Percentiles rank a stretch among this genome's conserved stretches.
Conservation (phyloP, 257 asterid genomes). For the Buddleja alternifolia region DNA sequence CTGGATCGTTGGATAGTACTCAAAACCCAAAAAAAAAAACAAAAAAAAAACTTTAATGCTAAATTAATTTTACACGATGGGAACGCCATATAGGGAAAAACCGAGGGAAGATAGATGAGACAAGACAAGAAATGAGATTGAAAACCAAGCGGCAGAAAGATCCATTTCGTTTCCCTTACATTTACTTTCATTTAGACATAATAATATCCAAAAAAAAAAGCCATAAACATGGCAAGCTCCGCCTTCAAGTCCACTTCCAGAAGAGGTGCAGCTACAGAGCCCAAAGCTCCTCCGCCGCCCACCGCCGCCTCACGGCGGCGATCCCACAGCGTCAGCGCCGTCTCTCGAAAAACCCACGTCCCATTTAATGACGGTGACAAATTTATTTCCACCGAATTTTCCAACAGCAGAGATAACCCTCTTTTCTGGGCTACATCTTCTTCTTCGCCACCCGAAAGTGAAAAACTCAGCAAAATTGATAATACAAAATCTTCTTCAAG, state of each 20-base stretch:
- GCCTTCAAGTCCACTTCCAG: constrained; percentile 77
- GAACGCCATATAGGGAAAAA: too few species aligned
- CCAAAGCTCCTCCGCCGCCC: constrained; percentile 43
- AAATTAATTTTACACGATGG: too few species aligned
- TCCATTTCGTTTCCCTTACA: background rate
- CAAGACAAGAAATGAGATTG: constrained; percentile 1
- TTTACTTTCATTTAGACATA: too few species aligned
- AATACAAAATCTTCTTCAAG: constrained; percentile 12
- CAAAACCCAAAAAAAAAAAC: too few species aligned
- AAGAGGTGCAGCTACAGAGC: constrained; percentile 47
- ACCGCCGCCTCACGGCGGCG: constrained; percentile 48
- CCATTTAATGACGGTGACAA: constrained; percentile 31
- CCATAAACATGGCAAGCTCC: constrained; percentile 53
- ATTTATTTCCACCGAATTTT: constrained; percentile 51
- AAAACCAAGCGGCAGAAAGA: background rate
- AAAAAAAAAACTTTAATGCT: too few species aligned
- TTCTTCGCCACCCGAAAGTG: constrained; percentile 20
- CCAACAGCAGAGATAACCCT: constrained; percentile 76
- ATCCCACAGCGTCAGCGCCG: constrained; percentile 75
- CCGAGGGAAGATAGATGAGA: too few species aligned
- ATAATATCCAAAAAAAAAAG: background rate
- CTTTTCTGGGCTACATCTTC: constrained; percentile 59
- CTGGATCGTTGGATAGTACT: too few species aligned
- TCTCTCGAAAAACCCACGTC: constrained; percentile 47
- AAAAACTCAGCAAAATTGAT: constrained; percentile 11